Evolutionary conservation across 2,329 filamentous ascomycete genomes (phyloP).

Genomic region (Cladosporium sp.): DNA sequence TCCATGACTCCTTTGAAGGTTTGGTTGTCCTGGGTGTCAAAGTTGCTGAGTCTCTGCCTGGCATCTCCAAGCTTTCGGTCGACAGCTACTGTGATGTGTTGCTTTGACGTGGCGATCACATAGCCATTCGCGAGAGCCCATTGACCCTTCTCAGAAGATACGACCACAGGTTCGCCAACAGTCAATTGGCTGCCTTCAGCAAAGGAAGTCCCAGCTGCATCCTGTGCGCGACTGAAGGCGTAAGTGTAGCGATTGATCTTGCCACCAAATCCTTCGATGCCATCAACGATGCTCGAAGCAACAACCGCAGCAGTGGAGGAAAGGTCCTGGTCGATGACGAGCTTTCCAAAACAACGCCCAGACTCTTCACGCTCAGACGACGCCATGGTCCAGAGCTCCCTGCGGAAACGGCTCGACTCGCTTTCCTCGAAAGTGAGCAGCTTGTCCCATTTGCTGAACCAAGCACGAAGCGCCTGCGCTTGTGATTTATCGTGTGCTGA

Average conservation of each 20-base stretch:
- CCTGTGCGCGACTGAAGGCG: slow-evolving; percentile 63
- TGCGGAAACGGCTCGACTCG: slow-evolving; percentile 77
- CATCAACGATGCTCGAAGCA: slow-evolving; percentile 21
- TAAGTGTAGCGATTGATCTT: slow-evolving; percentile 94
- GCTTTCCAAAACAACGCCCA: slow-evolving; percentile 83
- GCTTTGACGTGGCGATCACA: slow-evolving; percentile 70
- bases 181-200: slow-evolving; percentile 77
- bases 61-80: slow-evolving; percentile 87
- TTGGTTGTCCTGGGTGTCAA: slow-evolving; percentile 74
- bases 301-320: slow-evolving; percentile 18
- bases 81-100: slow-evolving; percentile 79
- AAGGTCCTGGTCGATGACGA: slow-evolving; percentile 62
- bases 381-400: slow-evolving; percentile 95
- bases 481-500: slow-evolving; percentile 50
- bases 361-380: slow-evolving; percentile 83
- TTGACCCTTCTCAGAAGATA: slow-evolving; percentile 92
- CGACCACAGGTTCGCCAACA: slow-evolving; percentile 87
- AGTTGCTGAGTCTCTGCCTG: slow-evolving; percentile 68
- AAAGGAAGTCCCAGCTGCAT: slow-evolving; percentile 67
- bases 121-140: slow-evolving; percentile 93
- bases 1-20: slow-evolving; percentile 91
- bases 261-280: slow-evolving; percentile 43
- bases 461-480: slow-evolving; percentile 60
- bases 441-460: slow-evolving; percentile 93
- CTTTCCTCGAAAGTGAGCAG: slow-evolving; percentile 92